These are phyloP conservation scores for Diutina ranongensis DNA, from an alignment of 1,139 yeast species.

Conservation along the genomic window DNA sequence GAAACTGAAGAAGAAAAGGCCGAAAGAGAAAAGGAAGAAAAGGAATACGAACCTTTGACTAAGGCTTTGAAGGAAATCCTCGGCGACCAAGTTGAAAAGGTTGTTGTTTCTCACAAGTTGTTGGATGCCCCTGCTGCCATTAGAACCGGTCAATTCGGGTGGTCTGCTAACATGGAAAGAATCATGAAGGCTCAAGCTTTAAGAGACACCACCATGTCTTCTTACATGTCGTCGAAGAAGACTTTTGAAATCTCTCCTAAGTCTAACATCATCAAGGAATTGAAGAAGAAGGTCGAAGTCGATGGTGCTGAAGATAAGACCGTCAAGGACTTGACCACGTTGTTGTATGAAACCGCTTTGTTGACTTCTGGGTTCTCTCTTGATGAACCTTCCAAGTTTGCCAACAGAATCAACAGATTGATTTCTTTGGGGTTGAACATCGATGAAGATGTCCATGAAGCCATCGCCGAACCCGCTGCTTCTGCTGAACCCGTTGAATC, in stretches of 20 bases:
- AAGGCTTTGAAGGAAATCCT: constrained; percentile 92
- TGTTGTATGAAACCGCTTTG: constrained; percentile 94
- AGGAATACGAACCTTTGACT: constrained; percentile 88
- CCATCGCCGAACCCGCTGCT: constrained; percentile 35
- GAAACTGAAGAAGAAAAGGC: constrained; percentile 98
- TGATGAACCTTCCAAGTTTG: constrained; percentile 97
- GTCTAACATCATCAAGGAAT: constrained; percentile 89
- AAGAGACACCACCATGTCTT: constrained; percentile 97
- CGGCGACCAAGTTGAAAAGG: constrained; percentile 99
- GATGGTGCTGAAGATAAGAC: constrained; percentile 98
- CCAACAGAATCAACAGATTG: constrained; percentile 96
- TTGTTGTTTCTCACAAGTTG: constrained; percentile 94
- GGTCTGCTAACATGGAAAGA: constrained; percentile 99
- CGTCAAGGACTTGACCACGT: constrained; percentile 93
- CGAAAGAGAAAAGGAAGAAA: constrained; percentile 83
- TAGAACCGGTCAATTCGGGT: constrained; percentile 99
- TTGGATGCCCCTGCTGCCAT: constrained; percentile 99
- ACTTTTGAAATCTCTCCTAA: constrained; percentile 97
- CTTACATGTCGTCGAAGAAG: constrained; percentile 99
- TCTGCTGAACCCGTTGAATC: constrained; percentile 66
- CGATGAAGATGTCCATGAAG: constrained; percentile 70
- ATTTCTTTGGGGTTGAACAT: constrained; percentile 96
- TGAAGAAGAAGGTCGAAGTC: constrained; percentile 90
- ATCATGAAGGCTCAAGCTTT: constrained; percentile 99
- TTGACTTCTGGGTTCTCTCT: constrained; percentile 97